Percentiles rank a stretch among this genome's conserved stretches.
phyloP scores from a whole-genome alignment of 2,329 filamentous ascomycete genomes.

The Alternaria sp. region DNA sequence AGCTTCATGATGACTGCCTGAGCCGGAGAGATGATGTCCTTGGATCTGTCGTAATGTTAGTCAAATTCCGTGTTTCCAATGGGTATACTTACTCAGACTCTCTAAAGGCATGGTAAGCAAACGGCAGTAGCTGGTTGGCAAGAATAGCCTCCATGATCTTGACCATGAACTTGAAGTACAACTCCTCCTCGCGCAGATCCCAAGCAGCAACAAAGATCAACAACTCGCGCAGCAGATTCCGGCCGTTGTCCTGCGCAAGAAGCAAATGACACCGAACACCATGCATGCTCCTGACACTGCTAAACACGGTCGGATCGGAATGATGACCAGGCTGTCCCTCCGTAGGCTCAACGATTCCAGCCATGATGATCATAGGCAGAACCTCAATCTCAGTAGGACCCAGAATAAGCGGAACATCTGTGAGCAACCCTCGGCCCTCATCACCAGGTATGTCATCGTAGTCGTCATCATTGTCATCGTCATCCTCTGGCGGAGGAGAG shows the following conservation, averaged over 20 bases:
- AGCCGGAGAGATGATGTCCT: slow-evolving; percentile 94
- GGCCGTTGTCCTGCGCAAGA: slow-evolving; percentile 85
- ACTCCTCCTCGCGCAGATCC: slow-evolving; percentile 90
- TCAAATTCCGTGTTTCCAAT: no score
- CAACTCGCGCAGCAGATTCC: slow-evolving; percentile 86
- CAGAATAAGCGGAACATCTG: slow-evolving; percentile 91
- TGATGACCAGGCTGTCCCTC: slow-evolving; percentile 68
- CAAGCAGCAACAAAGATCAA: slow-evolving; percentile 96
- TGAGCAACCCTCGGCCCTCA: slow-evolving; percentile 81
- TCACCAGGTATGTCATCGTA: slow-evolving; percentile 74
- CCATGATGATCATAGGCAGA: slow-evolving; percentile 95
- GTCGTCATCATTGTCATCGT: slow-evolving; percentile 72
- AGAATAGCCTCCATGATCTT: slow-evolving; percentile 95
- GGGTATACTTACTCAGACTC: slow-evolving; percentile 59
- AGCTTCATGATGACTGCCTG: slow-evolving; percentile 93
- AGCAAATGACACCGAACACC: slow-evolving; percentile 89
- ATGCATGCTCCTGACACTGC: slow-evolving; percentile 76
- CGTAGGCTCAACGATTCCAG: slow-evolving; percentile 84
- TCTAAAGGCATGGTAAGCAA: slow-evolving; percentile 87
- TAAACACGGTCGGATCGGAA: slow-evolving; percentile 57
- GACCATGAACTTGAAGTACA: slow-evolving; percentile 95
- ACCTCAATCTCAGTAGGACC: slow-evolving; percentile 96
- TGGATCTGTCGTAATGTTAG: slow-evolving; percentile 59
- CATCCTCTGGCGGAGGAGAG: slow-evolving; percentile 60
- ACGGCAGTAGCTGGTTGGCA: slow-evolving; percentile 85